These are phyloP conservation scores for Gymnopus androsaceus DNA, from an alignment of 1,284 basidiomycete species.

Conservation along the genomic window DNA sequence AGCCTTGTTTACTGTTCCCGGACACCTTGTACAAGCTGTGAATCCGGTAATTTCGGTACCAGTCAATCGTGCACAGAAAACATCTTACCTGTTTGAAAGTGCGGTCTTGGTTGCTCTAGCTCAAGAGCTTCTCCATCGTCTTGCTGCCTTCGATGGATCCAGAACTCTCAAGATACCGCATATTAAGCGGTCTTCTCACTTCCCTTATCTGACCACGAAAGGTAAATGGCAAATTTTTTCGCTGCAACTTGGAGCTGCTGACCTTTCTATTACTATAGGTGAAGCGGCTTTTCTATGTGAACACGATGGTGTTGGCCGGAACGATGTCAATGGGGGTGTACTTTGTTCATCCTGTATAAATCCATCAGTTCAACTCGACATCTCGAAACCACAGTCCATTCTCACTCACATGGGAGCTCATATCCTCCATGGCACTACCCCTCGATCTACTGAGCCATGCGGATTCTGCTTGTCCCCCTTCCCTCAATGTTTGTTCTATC, in stretches of 20 bases:
- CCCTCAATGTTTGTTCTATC: conserved; percentile 22
- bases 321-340: conserved; percentile 8
- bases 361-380: conserved; percentile 21
- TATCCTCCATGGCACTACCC: conserved; percentile 24
- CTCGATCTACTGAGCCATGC: conserved; percentile 22
- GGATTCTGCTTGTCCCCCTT: conserved; percentile 27
- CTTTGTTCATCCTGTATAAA: conserved; percentile 19
- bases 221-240: conserved; percentile 6
- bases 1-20: conserved; percentile 18
- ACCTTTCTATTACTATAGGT: neutral
- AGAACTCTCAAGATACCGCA: conserved; percentile 20
- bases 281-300: neutral
- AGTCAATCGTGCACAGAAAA: neutral
- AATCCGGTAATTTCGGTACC: conserved; percentile 23
- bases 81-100: conserved; percentile 26
- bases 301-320: conserved; percentile 8
- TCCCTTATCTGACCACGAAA: conserved; percentile 23
- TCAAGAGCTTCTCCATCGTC: conserved; percentile 16
- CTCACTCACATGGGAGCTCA: conserved; percentile 31
- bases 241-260: neutral
- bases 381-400: conserved; percentile 17
- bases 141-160: conserved; percentile 10
- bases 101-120: conserved; percentile 21
- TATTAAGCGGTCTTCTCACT: conserved; percentile 13
- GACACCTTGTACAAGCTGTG: conserved; percentile 24